Percentiles rank a stretch among this genome's conserved stretches.
These are phyloP conservation scores for Solanum gandarillasii DNA, from an alignment of 257 asterid species.

Conservation along the genomic window DNA sequence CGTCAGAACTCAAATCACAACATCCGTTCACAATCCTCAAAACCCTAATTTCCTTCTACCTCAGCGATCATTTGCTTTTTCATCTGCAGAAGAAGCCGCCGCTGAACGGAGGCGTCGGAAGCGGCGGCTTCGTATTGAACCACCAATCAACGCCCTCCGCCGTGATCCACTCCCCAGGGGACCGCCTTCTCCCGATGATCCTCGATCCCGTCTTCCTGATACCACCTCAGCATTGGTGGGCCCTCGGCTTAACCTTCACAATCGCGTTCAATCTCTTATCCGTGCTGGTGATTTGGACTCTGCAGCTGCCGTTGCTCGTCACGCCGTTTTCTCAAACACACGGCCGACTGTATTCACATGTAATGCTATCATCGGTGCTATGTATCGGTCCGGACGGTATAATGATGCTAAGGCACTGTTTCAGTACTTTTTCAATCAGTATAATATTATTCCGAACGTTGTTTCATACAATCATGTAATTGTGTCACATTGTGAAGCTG, in stretches of 20 bases:
- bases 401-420: conserved; percentile 60
- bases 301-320: conserved; percentile 70
- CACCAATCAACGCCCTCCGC: conserved; percentile 70
- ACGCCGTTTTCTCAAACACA: conserved; percentile 49
- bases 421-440: conserved; percentile 73
- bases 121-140: conserved; percentile 84
- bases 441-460: conserved; percentile 51
- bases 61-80: conserved; percentile 45
- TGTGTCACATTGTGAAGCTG: conserved; percentile 57
- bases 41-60: conserved; percentile 15
- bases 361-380: conserved; percentile 84
- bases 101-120: conserved; percentile 86
- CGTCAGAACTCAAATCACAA: not conserved
- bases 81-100: conserved; percentile 88
- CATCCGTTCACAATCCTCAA: not conserved
- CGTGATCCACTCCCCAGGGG: conserved; percentile 31
- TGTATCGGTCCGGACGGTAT: conserved; percentile 64
- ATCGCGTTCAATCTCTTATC: conserved; percentile 83
- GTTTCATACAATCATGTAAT: conserved; percentile 63
- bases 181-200: conserved; percentile 11
- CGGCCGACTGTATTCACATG: conserved; percentile 93
- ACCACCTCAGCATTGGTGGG: conserved; percentile 70
- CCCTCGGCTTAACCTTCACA: conserved; percentile 75
- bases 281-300: conserved; percentile 82
- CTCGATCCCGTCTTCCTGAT: conserved; percentile 64